Evolutionary conservation across 495 filamentous ascomycete genomes (phyloP), one percentile per base, ranked within the genome.

Genomic region (Jackrogersella multiformis): DNA sequence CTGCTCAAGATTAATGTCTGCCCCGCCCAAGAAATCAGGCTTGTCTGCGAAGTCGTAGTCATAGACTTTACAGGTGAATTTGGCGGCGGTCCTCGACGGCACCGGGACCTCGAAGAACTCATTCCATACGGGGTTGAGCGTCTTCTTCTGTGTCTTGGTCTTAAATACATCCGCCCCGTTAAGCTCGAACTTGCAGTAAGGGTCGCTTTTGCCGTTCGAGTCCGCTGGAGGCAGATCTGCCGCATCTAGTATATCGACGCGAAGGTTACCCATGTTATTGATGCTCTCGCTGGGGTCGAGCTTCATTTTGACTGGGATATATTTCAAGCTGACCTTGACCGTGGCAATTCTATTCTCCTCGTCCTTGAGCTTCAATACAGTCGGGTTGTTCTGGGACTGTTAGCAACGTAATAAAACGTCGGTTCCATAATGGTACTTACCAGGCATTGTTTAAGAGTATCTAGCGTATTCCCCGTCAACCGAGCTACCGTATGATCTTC

Each of bases 41-140:
- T 91, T 92, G 76, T 93, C 91, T 51, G 89, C 93, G 80, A 96
- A 92, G 74, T 99, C 95, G 88, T 93, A 99, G 74, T 99, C 95
- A 73, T 90, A 95, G 5, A 97, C 86, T 41, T 90, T 89, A 57
- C 93, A 89, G 18, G 84, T 85, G 80, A 98, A 95, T 10, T 93
- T 82, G n/a, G 93, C 90, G 0, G 87, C 93, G 7, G 92, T 96
- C 32, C 95, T 81, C 3, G 92, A 94, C 38, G 88, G 87, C 70
- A 99, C 78, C 3, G 89, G 82, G 4, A 90, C 83, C 72, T 97
- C 95, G 73, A 98, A 98, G 72, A 86, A 89, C 72, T 99, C 96
- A 70, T 97, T 97, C 95, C 95, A 99, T 0, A 88, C 85, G 7
- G 95, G 95, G 64, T 94, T 89, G 9, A 98, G 84, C 0, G 94